Percentiles rank a stretch among this genome's conserved stretches.
phyloP scores from a whole-genome alignment of 805 yeast genomes.

The Wickerhamomyces canadensis region DNA sequence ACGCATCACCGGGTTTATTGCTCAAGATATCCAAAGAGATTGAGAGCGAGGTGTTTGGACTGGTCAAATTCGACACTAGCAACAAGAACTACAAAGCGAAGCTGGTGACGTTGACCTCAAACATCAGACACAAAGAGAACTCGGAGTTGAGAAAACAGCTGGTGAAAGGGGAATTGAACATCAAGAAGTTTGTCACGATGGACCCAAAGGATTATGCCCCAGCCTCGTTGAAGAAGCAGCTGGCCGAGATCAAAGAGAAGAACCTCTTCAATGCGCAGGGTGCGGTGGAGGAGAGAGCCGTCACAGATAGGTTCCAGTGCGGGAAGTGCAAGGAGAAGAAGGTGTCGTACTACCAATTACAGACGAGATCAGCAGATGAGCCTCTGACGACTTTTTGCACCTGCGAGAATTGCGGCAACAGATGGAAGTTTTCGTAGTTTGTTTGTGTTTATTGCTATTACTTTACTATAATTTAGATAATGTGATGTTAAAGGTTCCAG shows the following conservation, averaged over 20 bases:
- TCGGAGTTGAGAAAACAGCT: conserved; percentile 75
- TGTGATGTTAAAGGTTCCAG: too few relatives aligned
- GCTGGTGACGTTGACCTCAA: conserved; percentile 81
- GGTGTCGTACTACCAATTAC: conserved; percentile 96
- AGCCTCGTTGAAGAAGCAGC: conserved; percentile 77
- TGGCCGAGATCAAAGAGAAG: conserved; percentile 79
- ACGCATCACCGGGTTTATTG: conserved; percentile 53
- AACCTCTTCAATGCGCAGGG: conserved; percentile 96
- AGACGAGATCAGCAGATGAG: conserved; percentile 98
- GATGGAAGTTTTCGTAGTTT: conserved; percentile 92
- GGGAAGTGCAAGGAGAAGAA: conserved; percentile 97
- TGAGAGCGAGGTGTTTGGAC: conserved; percentile 63
- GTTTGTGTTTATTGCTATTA: too few relatives aligned
- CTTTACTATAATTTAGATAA: too few relatives aligned
- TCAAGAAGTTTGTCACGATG: conserved; percentile 70
- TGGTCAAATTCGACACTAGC: conserved; percentile 52
- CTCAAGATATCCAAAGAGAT: conserved; percentile 61
- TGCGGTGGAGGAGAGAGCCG: conserved; percentile 92
- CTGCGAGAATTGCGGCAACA: conserved; percentile 94
- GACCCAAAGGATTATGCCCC: conserved; percentile 95
- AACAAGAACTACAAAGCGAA: conserved; percentile 64
- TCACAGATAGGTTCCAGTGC: conserved; percentile 93
- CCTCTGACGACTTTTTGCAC: conserved; percentile 98
- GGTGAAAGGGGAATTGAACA: conserved; percentile 57
- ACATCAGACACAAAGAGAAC: conserved; percentile 82